Evolutionary conservation across 345 rosid genomes (phyloP).

Genomic region (Populus davidiana): DNA sequence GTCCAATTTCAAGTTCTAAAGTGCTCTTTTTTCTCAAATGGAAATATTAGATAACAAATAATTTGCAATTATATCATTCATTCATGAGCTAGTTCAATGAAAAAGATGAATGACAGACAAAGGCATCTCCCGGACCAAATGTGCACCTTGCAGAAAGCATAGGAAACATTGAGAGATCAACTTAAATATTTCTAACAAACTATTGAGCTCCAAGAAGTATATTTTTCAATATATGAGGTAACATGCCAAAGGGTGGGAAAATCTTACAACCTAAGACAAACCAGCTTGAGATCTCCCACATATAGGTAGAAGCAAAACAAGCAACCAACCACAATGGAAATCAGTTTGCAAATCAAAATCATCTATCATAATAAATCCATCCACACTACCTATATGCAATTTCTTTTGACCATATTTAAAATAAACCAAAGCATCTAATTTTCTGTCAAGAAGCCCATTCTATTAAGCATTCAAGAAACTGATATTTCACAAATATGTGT

Average conservation of each 20-base stretch:
- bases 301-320: background rate
- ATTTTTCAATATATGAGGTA: background rate
- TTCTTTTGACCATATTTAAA: background rate
- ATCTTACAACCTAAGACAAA: background rate
- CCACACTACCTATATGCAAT: background rate
- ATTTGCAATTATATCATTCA: background rate
- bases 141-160: background rate
- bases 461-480: background rate
- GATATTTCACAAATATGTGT: background rate
- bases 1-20: conserved; percentile 2
- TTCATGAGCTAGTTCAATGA: background rate
- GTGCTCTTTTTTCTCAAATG: background rate
- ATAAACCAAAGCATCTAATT: background rate
- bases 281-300: background rate
- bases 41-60: background rate
- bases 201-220: background rate
- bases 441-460: background rate
- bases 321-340: background rate
- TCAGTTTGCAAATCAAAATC: background rate
- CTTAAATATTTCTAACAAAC: background rate
- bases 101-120: background rate
- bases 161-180: background rate
- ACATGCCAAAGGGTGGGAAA: background rate
- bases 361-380: background rate
- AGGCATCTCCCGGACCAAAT: background rate